Conservation (phyloP, 2,329 filamentous ascomycete species). For the Septoria linicola region DNA sequence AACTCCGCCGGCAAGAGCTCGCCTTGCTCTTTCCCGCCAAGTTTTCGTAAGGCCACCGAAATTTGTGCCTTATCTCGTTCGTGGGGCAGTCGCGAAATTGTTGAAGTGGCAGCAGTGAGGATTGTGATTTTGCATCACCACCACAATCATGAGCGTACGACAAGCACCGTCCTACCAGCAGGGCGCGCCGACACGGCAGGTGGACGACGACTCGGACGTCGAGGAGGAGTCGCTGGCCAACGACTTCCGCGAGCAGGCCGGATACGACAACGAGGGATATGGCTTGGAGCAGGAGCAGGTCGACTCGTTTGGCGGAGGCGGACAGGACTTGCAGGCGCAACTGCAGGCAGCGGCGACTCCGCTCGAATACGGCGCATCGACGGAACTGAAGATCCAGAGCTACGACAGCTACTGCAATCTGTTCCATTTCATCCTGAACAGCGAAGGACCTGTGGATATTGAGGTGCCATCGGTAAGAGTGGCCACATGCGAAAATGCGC, state of each 20-base stretch:
- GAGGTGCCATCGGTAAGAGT: constrained; percentile 87
- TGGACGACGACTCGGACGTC: constrained; percentile 71
- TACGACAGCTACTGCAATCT: constrained; percentile 99
- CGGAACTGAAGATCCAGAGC: constrained; percentile 96
- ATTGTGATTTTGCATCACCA: background rate
- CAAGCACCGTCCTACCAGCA: constrained; percentile 44
- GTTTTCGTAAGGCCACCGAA: background rate
- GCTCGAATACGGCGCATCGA: constrained; percentile 89
- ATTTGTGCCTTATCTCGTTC: background rate
- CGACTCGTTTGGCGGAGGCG: constrained; percentile 60
- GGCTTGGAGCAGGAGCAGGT: constrained; percentile 79
- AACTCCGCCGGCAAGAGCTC: background rate
- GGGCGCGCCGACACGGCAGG: constrained; percentile 38
- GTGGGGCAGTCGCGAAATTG: constrained; percentile 18
- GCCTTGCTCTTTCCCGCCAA: background rate
- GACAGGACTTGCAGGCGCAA: constrained; percentile 90
- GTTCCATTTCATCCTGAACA: constrained; percentile 99
- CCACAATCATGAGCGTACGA: constrained; percentile 40
- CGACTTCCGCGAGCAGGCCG: constrained; percentile 94
- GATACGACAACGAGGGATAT: constrained; percentile 69
- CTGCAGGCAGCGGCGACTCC: constrained; percentile 89
- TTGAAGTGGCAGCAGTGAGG: constrained; percentile 6
- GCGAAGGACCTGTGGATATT: constrained; percentile 95
- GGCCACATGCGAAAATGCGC: constrained; percentile 6
- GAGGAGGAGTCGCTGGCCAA: constrained; percentile 95